Evolutionary conservation across 225 moss, liverwort and hornwort genomes (phyloP).

Genomic region (Pseudoscleropodium purum): DNA sequence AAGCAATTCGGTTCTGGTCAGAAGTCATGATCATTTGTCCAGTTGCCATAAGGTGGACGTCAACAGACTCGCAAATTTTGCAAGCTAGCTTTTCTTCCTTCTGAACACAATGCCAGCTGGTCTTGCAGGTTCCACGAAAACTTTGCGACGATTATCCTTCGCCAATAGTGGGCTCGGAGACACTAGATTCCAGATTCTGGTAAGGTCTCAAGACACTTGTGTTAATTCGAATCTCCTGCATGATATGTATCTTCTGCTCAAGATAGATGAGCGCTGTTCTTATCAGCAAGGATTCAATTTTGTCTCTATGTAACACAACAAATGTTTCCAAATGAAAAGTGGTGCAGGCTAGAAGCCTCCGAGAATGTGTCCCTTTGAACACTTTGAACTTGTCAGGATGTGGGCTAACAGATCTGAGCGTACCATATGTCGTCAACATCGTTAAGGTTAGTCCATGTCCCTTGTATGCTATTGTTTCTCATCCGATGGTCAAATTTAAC

Average conservation of each 20-base stretch:
- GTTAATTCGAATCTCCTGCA: background rate
- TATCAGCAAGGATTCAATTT: background rate
- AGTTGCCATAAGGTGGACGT: background rate
- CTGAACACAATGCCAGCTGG: background rate
- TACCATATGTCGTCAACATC: constrained; percentile 21
- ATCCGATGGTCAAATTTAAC: background rate
- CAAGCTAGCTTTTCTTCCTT: background rate
- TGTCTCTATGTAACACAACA: background rate
- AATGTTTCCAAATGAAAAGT: constrained; percentile 9
- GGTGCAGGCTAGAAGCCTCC: constrained; percentile 26
- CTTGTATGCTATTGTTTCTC: background rate
- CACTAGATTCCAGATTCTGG: constrained; percentile 48
- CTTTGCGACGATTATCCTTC: constrained; percentile 41
- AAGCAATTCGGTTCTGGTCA: background rate
- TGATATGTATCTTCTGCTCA: background rate
- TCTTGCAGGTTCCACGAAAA: constrained; percentile 44
- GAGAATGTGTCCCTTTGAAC: constrained; percentile 18
- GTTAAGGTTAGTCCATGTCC: constrained; percentile 6
- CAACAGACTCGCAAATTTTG: background rate
- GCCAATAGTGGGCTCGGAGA: constrained; percentile 65
- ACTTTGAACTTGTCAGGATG: constrained; percentile 26
- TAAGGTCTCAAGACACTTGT: background rate
- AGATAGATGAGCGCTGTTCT: background rate
- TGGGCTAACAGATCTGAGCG: constrained; percentile 19
- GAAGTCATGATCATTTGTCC: background rate